Evolutionary conservation across 2,329 filamentous ascomycete genomes (phyloP).

Genomic region (Colletotrichum tanaceti): DNA sequence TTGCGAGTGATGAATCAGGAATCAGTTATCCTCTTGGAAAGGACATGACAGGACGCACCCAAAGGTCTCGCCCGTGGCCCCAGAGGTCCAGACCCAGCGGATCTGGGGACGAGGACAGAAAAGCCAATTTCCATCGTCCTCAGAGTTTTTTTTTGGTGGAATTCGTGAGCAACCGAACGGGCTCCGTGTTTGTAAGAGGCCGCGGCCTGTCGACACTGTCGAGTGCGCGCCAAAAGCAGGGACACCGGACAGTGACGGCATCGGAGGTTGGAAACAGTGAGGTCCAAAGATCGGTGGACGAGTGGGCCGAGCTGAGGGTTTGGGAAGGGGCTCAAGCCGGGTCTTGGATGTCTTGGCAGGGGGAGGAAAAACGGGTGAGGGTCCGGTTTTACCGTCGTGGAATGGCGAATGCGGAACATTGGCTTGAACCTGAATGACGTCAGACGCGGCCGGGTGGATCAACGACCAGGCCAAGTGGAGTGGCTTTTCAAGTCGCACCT

Average conservation of each 20-base stretch:
- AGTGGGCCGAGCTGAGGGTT: constrained; percentile 34
- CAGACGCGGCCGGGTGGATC: constrained; percentile 19
- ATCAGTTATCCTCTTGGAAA: neutral
- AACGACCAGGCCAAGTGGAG: neutral
- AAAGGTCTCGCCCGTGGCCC: constrained; percentile 10
- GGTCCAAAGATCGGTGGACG: constrained; percentile 29
- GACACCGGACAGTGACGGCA: constrained; percentile 36
- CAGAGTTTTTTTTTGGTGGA: neutral
- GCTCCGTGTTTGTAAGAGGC: constrained; percentile 21
- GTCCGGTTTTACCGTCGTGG: constrained; percentile 28
- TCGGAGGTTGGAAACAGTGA: constrained; percentile 24
- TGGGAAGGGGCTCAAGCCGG: constrained; percentile 29
- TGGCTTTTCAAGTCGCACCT: neutral
- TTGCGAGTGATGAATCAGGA: constrained; percentile 4
- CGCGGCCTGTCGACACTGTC: constrained; percentile 15
- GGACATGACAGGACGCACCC: constrained; percentile 10
- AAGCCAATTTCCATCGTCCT: neutral
- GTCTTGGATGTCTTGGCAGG: constrained; percentile 35
- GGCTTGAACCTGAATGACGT: constrained; percentile 25
- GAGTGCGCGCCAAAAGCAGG: constrained; percentile 22
- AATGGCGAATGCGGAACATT: constrained; percentile 19
- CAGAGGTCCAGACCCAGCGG: constrained; percentile 19
- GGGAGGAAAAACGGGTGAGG: constrained; percentile 29
- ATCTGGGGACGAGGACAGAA: constrained; percentile 21
- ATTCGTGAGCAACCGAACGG: neutral